Evolutionary conservation across 2,329 filamentous ascomycete genomes (phyloP).

Genomic region (Tolypocladium capitatum): DNA sequence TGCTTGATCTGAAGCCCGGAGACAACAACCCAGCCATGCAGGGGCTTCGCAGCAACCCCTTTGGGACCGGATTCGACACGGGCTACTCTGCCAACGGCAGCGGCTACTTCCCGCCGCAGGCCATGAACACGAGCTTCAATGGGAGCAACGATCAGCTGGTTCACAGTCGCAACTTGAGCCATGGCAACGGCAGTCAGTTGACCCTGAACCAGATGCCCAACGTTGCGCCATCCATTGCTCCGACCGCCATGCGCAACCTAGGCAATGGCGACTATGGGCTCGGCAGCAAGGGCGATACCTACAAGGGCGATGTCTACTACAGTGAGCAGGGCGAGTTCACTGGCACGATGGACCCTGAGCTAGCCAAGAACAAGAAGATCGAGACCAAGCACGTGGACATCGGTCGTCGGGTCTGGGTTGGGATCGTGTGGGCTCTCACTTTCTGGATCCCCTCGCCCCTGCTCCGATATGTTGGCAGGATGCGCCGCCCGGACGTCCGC

Average conservation of each 20-base stretch:
- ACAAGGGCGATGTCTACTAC: conserved; percentile 62
- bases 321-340: conserved; percentile 55
- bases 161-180: conserved; percentile 42
- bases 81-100: conserved; percentile 55
- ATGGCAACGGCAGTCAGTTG: conserved; percentile 42
- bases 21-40: conserved; percentile 22
- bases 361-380: conserved; percentile 63
- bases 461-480: conserved; percentile 71
- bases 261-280: conserved; percentile 75
- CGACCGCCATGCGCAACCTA: conserved; percentile 42
- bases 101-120: conserved; percentile 57
- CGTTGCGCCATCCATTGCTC: conserved; percentile 46
- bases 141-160: conserved; percentile 63
- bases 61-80: conserved; percentile 43
- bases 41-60: conserved; percentile 32
- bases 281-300: conserved; percentile 70
- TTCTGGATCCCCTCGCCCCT: conserved; percentile 89
- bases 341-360: conserved; percentile 60
- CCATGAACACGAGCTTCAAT: conserved; percentile 46
- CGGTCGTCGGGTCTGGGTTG: conserved; percentile 65
- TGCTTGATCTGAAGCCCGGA: conserved; percentile 76
- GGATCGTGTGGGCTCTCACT: conserved; percentile 70
- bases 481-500: conserved; percentile 93
- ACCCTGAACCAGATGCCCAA: conserved; percentile 28
- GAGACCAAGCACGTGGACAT: conserved; percentile 52